Percentiles rank a stretch among this genome's conserved stretches.
These are phyloP conservation scores for Botrytis porri DNA, from an alignment of 2,329 filamentous ascomycete species.

Conservation along the genomic window DNA sequence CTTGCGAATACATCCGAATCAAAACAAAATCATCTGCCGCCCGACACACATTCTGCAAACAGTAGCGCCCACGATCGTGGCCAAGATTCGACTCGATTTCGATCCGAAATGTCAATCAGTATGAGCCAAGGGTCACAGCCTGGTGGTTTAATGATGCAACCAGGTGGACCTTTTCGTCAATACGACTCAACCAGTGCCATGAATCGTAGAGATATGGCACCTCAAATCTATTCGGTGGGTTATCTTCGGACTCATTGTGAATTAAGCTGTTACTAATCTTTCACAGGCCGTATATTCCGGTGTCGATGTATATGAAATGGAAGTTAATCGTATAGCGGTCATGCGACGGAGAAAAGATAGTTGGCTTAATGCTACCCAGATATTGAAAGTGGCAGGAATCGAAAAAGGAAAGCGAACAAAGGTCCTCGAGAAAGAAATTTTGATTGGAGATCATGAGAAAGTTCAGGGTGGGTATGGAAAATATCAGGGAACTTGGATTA, in stretches of 20 bases:
- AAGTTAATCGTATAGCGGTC: conserved; percentile 86
- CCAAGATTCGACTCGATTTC: conserved; percentile 27
- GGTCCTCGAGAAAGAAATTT: conserved; percentile 95
- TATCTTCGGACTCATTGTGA: conserved; percentile 17
- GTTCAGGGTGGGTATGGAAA: conserved; percentile 98
- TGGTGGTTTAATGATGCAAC: conserved; percentile 38
- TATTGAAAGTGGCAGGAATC: conserved; percentile 93
- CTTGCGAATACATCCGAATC: conserved; percentile 34
- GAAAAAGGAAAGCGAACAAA: conserved; percentile 98
- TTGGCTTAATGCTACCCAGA: conserved; percentile 97
- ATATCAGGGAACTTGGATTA: conserved; percentile 99
- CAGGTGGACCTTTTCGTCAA: conserved; percentile 34
- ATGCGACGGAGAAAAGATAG: conserved; percentile 95
- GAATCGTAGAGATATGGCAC: conserved; percentile 37
- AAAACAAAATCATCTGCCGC: conserved; percentile 32
- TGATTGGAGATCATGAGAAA: conserved; percentile 95
- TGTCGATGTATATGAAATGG: conserved; percentile 97
- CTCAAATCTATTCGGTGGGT: conserved; percentile 62
- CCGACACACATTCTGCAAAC: conserved; percentile 27
- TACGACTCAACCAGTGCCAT: conserved; percentile 33
- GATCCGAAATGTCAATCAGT: conserved; percentile 37
- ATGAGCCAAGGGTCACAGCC: conserved; percentile 38
- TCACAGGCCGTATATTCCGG: conserved; percentile 83
- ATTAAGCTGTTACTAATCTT: conserved; percentile 10
- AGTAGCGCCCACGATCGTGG: conserved; percentile 29